These are phyloP conservation scores for Penicillium canescens DNA, from an alignment of 495 filamentous ascomycete genomes.

Conservation along the genomic window DNA sequence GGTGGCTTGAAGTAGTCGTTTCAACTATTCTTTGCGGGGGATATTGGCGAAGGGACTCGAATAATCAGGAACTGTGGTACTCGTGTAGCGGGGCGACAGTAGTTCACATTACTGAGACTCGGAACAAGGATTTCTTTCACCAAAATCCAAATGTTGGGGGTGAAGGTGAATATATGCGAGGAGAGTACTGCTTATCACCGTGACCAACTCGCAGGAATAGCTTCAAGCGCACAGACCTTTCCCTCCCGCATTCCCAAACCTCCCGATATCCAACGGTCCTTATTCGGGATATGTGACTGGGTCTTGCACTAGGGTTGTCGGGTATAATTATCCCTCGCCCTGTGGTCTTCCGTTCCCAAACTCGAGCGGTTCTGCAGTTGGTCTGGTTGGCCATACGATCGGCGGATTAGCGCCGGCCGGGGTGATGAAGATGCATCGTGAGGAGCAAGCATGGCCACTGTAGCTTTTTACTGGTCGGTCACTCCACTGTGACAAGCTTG, in stretches of 20 bases:
- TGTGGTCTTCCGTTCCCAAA: neutral
- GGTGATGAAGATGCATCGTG: slow-evolving; percentile 39
- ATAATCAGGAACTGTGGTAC: too few relatives aligned
- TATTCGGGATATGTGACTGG: slow-evolving; percentile 10
- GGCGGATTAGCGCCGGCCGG: slow-evolving; percentile 35
- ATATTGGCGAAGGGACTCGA: too few relatives aligned
- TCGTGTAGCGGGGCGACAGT: too few relatives aligned
- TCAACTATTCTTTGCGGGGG: too few relatives aligned
- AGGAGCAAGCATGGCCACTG: slow-evolving; percentile 12
- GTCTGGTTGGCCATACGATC: slow-evolving; percentile 40
- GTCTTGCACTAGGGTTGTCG: slow-evolving; percentile 4
- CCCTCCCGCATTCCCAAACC: neutral
- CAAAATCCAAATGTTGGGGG: too few relatives aligned
- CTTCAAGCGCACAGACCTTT: slow-evolving; percentile 8
- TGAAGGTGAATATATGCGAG: neutral
- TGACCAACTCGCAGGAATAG: neutral
- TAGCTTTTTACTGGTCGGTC: slow-evolving; percentile 17
- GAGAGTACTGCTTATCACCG: neutral
- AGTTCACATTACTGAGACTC: too few relatives aligned
- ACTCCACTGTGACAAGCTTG: slow-evolving; percentile 43
- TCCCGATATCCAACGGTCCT: slow-evolving; percentile 5
- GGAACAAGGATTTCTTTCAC: too few relatives aligned
- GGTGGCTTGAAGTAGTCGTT: too few relatives aligned
- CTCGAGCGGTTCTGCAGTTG: slow-evolving; percentile 31
- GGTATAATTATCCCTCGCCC: slow-evolving; percentile 7